Conservation (phyloP, 2,329 filamentous ascomycete species). For the Sordariomycetes sp. region DNA sequence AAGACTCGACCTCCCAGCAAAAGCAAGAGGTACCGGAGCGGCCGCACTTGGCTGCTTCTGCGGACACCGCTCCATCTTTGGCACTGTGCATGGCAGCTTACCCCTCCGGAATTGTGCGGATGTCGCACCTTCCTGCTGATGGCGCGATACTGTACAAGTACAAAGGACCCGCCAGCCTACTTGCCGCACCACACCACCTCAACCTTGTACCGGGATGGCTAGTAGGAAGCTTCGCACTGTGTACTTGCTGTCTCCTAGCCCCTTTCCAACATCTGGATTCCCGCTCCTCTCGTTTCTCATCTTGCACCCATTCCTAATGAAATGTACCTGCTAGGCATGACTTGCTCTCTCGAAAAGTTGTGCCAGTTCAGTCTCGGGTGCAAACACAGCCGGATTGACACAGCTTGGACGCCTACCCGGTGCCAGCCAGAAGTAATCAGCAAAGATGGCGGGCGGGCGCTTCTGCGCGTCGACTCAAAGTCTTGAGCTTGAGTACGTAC, state of each 20-base stretch:
- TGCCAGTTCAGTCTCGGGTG: too few species aligned
- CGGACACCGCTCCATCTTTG: not conserved
- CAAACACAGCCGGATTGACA: too few species aligned
- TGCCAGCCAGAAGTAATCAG: too few species aligned
- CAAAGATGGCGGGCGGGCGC: too few species aligned
- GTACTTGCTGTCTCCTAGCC: not conserved
- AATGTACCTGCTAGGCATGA: not conserved
- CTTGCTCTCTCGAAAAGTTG: too few species aligned
- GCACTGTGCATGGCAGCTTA: not conserved
- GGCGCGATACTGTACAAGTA: constrained; percentile 3
- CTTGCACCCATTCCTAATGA: not conserved
- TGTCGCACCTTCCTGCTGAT: constrained; percentile 2
- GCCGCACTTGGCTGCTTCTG: not conserved
- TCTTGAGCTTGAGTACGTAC: too few species aligned
- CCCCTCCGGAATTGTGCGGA: not conserved
- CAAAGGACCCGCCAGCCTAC: constrained; percentile 1
- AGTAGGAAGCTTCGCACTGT: not conserved
- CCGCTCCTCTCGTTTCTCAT: too few species aligned
- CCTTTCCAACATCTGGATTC: too few species aligned
- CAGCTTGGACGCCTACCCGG: too few species aligned
- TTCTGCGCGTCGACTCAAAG: too few species aligned
- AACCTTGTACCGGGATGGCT: constrained; percentile 3
- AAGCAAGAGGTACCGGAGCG: not conserved
- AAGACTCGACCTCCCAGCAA: too few species aligned
- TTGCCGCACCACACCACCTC: constrained; percentile 1